Conservation (phyloP, 306 rosid genomes). For the Canavalia ensiformis region DNA sequence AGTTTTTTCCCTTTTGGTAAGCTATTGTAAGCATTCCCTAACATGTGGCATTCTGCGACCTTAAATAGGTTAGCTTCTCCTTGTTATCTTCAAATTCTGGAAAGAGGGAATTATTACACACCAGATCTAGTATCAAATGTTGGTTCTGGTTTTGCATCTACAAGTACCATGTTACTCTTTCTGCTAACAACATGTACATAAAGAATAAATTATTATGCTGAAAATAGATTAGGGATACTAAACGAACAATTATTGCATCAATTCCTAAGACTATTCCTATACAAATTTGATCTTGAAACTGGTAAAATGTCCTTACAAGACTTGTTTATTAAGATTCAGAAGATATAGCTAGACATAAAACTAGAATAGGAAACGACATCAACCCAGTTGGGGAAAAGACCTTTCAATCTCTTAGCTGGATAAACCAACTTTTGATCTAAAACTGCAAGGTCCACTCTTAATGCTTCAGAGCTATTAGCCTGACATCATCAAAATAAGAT, state of each 20-base stretch:
- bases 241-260: conserved; percentile 18
- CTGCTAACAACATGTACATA: conserved; percentile 3
- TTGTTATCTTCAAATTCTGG: background rate
- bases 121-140: background rate
- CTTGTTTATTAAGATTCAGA: conserved; percentile 46
- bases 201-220: background rate
- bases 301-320: conserved; percentile 1
- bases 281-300: conserved; percentile 42
- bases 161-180: background rate
- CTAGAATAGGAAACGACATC: conserved; percentile 79
- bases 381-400: conserved; percentile 89
- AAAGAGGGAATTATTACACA: background rate
- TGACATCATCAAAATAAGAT: conserved; percentile 47
- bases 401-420: conserved; percentile 73
- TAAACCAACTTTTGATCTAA: conserved; percentile 77
- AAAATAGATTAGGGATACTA: background rate
- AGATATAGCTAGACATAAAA: conserved; percentile 74
- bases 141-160: conserved; percentile 15
- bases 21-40: background rate
- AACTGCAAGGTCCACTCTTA: conserved; percentile 86
- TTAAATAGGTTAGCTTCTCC: background rate
- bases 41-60: background rate
- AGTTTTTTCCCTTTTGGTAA: no score
- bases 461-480: conserved; percentile 72
- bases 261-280: conserved; percentile 40